phyloP scores from a whole-genome alignment of 805 yeast genomes.

The Candida andamanensis region DNA sequence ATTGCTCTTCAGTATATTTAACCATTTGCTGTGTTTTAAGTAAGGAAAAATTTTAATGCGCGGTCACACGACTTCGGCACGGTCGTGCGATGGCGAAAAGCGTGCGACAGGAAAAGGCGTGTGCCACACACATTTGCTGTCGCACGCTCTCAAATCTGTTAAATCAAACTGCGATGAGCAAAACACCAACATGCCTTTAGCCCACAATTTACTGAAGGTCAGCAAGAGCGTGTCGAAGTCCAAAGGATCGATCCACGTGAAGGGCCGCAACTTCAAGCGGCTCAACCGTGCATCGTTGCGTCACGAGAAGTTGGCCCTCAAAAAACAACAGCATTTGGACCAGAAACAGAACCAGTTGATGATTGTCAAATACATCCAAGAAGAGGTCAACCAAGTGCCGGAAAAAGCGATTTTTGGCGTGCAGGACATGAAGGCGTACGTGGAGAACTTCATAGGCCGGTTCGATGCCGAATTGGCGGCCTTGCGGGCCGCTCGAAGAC shows the following conservation, averaged over 20 bases:
- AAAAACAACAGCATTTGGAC: slow-evolving; percentile 53
- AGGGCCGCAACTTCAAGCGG: slow-evolving; percentile 83
- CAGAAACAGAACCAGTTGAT: slow-evolving; percentile 57
- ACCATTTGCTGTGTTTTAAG: slow-evolving; percentile 28
- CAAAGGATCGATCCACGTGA: slow-evolving; percentile 68
- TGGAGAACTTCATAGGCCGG: slow-evolving; percentile 59
- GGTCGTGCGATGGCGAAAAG: not conserved
- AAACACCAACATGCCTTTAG: slow-evolving; percentile 52
- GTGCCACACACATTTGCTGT: no score
- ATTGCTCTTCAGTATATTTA: slow-evolving; percentile 68
- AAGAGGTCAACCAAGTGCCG: slow-evolving; percentile 26
- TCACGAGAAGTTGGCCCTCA: slow-evolving; percentile 61
- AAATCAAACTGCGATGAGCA: slow-evolving; percentile 6
- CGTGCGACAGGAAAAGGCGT: no score
- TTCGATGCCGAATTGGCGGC: slow-evolving; percentile 71
- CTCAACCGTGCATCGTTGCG: slow-evolving; percentile 82
- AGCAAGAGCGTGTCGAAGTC: slow-evolving; percentile 52
- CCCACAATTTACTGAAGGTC: slow-evolving; percentile 62
- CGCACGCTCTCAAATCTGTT: no score
- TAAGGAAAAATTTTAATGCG: slow-evolving; percentile 6
- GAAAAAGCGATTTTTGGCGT: slow-evolving; percentile 36
- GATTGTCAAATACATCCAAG: slow-evolving; percentile 49
- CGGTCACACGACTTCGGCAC: no score
- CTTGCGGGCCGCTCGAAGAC: slow-evolving; percentile 59
- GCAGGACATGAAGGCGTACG: slow-evolving; percentile 57